Evolutionary conservation across 2,329 filamentous ascomycete genomes (phyloP).

Genomic region (Penicillium aurantiogriseum): DNA sequence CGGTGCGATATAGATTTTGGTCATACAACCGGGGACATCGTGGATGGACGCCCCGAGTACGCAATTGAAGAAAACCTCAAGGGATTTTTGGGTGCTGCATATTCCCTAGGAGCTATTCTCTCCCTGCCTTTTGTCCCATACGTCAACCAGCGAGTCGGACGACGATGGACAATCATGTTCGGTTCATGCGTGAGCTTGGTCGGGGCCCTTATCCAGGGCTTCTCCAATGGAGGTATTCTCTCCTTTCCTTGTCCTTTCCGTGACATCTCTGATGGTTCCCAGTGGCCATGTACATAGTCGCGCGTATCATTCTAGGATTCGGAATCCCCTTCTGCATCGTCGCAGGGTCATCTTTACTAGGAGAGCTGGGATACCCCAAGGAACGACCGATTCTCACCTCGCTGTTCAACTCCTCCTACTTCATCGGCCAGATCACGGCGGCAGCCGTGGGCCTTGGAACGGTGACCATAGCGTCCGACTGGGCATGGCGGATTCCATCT

Average conservation of each 20-base stretch:
- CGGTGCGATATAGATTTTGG: constrained; percentile 19
- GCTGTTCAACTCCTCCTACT: constrained; percentile 56
- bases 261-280: background rate
- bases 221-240: constrained; percentile 47
- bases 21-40: constrained; percentile 19
- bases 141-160: constrained; percentile 55
- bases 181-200: constrained; percentile 56
- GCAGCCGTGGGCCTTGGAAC: constrained; percentile 32
- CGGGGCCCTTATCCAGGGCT: constrained; percentile 58
- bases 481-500: constrained; percentile 50
- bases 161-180: constrained; percentile 57
- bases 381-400: constrained; percentile 60
- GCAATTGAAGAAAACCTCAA: constrained; percentile 23
- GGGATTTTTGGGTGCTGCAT: constrained; percentile 59
- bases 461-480: constrained; percentile 36
- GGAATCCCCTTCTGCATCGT: constrained; percentile 63
- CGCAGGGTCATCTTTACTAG: constrained; percentile 57
- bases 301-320: constrained; percentile 60
- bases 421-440: constrained; percentile 31
- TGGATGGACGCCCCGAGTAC: constrained; percentile 20
- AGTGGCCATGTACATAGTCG: constrained; percentile 60
- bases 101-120: constrained; percentile 59
- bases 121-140: constrained; percentile 59
- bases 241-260: background rate
- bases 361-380: constrained; percentile 61